Base-by-base conservation (phyloP, 2,329 filamentous ascomycete species). In the Penicillium psychrosexuale region DNA sequence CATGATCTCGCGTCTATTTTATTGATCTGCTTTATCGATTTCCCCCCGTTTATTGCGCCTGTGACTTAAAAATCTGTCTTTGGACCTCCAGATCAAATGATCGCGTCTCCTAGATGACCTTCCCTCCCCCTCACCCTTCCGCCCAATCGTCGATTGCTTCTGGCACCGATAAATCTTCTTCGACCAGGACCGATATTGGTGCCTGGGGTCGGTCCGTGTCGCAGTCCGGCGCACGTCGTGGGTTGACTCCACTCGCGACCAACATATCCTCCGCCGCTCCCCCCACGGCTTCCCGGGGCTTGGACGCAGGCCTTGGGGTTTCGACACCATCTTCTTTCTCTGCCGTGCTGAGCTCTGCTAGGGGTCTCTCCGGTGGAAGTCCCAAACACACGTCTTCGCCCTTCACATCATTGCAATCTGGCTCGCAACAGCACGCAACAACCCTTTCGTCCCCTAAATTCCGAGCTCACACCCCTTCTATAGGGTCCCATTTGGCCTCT, bases 161-260 rank as follows among this genome's bases (percentile, higher is more conserved):
- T 72, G 75, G 75, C 75, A 73, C 75, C 66, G 75, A 77, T 69
- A 77, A 76, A 67, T 71, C 72, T 65, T 75, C 74, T 64, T 74
- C 74, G 67, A 70, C 70, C 68, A 73, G 75, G 63, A 67, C 75
- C 66, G 66, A 82, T 75, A 78, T 81, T 76, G 78, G 79, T 72
- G 76, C 79, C 71, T 84, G 82, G 82, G 80, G 79, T 75, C 75
- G 77, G 70, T 75, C 79, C 69, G 75, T 76, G 71, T 79, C 79
- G 70, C 79, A 80, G 70, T 77, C 80, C 66, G 77, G 72, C 72
- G 74, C 78, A 71, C 81, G 82, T 69, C 80, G 82, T 73, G 78
- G 78, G 65, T 75, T 82, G 69, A 78, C 83, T 65, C 82, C 83
- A 69, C 80, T 85, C 66, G 80, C 82, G 64, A 83, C 79, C 62